Evolutionary conservation across 495 filamentous ascomycete genomes (phyloP), one percentile per base, ranked within the genome.

Genomic region (Neurospora sublineolata): DNA sequence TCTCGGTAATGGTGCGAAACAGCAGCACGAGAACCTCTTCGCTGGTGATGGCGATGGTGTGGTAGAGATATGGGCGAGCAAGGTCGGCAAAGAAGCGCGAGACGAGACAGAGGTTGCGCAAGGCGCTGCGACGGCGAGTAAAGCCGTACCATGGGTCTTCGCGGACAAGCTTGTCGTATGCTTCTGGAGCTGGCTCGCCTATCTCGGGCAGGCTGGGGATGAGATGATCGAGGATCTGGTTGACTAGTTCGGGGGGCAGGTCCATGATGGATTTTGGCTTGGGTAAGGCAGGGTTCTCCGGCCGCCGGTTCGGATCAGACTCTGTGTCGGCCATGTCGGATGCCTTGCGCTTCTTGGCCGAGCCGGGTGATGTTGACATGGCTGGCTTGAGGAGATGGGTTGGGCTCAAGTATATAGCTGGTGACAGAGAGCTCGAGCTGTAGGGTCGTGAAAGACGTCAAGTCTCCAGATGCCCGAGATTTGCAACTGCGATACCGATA

Each of bases 71-170:
- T 18, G 79, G 79, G 23, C 38, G 71, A n/a, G 78, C 78, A n/a
- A 75, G 30, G 40, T 69, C 60, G n/a, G 18, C 20, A 10, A 76
- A 64, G 30, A 68, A 60, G 20, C 73, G 77, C 8, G 75, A 76
- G 1, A 73, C 77, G 3, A 67, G 76, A 40, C 76, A 78, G 39
- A 75, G 36, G 67, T 74, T 76, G 70, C 69, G 70, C 3, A 80
- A 75, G 42, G 75, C 78, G 68, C 75, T 73, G 33, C 79, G 78
- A 37, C 73, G 72, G 37, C 76, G 74, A 11, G 77, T 80, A 71
- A 75, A 76, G 38, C 77, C 77, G 71, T 72, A 77, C 79, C 79
- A 80, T 18, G 75, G 70, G 72, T 80, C 79, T n/a, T 73, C 77
- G 42, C 67, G 70, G 18, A 77, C 71, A 4, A 79, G 76, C 69